These are phyloP conservation scores for Moesziomyces aphidis DNA, from an alignment of 1,284 basidiomycete species.

Conservation along the genomic window DNA sequence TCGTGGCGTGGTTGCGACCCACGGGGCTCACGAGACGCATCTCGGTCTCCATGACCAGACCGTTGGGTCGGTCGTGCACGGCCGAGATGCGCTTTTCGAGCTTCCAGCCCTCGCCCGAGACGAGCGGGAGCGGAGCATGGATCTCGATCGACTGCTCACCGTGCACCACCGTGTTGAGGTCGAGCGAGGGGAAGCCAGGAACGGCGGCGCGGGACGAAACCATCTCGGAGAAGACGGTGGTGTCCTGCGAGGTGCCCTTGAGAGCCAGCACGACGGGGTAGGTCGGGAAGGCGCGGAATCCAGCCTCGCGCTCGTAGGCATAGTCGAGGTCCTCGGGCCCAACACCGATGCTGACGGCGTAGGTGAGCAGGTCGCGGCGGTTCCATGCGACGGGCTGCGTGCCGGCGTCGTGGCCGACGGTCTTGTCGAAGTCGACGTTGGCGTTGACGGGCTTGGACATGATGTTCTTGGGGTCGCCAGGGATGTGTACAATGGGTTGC, in stretches of 20 bases:
- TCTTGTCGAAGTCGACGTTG: conserved; percentile 56
- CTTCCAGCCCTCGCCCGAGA: conserved; percentile 59
- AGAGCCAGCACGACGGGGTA: conserved; percentile 68
- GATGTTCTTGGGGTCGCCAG: conserved; percentile 11
- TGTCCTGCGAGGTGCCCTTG: conserved; percentile 58
- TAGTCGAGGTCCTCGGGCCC: conserved; percentile 65
- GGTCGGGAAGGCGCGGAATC: conserved; percentile 67
- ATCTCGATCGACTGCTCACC: conserved; percentile 68
- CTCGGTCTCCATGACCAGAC: conserved; percentile 60
- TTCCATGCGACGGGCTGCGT: conserved; percentile 67
- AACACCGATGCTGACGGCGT: conserved; percentile 63
- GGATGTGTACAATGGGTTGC: conserved; percentile 38
- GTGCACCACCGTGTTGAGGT: conserved; percentile 68
- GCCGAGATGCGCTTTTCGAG: conserved; percentile 51
- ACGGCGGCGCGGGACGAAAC: conserved; percentile 35
- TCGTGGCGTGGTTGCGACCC: conserved; percentile 52
- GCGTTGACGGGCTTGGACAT: conserved; percentile 13
- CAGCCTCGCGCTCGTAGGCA: conserved; percentile 63
- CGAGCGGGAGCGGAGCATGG: conserved; percentile 60
- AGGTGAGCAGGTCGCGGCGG: conserved; percentile 66
- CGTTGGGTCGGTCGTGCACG: conserved; percentile 58
- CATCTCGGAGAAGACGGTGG: conserved; percentile 65
- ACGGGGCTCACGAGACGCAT: conserved; percentile 50
- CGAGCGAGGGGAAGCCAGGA: conserved; percentile 60
- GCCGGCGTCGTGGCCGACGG: conserved; percentile 61